Evolutionary conservation across 2,329 filamentous ascomycete species (phyloP), one percentile per base, ranked within the genome.

Genomic region (Pseudogymnoascus sp.): DNA sequence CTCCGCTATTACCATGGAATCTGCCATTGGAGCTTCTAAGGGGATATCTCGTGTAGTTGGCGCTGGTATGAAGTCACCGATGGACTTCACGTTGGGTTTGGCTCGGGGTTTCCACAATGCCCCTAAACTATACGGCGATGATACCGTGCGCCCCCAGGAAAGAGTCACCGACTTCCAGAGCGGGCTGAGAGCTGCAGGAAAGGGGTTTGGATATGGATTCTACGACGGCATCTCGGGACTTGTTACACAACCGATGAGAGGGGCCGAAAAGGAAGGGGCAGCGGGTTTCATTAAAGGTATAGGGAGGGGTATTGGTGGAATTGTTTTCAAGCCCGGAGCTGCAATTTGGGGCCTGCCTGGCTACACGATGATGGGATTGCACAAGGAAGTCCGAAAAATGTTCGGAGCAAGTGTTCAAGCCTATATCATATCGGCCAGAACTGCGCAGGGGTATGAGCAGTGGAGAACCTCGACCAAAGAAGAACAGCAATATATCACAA

Each of bases 101-200:
- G 88, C 92, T 0, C 89, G 88, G 72, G 92, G 92, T 0, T 95
- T 96, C 71, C 88, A 93, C 70, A 96, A 96, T 68, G 87, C 89
- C 5, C 92, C 92, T 0, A 87, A 84, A 66, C 77, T 96, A 0
- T 96, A 96, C 70, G 89, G 92, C 41, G 92, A 96, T 68, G 85
- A 90, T 1, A 92, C 86, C 1, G 85, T 96, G 0, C 82, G 90
- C 7, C 87, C 88, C n/a, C 77, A 83, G 0, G 88, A 91, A 62
- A 90, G 90, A 67, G 89, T 96, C 4, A 92, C 89, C 0, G 88
- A 86, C 59, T 77, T 96, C 58, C 81, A 84, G 60, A 90, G 86
- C 64, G 92, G 92, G 0, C 74, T 96, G 26, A 86, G 81, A 64
- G 86, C 91, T 47, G 92, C 92, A 3, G 84, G 88, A 1, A 91